Conservation (phyloP, 257 asterid species). For the Rehmannia glutinosa region DNA sequence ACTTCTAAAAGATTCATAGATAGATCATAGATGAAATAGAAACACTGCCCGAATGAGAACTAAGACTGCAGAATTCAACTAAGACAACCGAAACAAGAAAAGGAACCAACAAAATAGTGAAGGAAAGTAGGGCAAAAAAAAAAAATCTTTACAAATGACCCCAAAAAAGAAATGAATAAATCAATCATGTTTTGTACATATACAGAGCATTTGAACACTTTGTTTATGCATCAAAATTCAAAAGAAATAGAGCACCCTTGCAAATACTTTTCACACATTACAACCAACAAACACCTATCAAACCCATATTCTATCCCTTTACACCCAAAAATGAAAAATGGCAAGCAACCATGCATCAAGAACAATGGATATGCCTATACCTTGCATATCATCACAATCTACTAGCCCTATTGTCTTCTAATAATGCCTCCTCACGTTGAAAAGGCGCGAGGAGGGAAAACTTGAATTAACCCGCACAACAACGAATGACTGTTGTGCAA, state of each 20-base stretch:
- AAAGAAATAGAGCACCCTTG: conserved; percentile 4
- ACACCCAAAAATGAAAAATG: conserved; percentile 36
- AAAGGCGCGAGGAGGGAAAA: conserved; percentile 40
- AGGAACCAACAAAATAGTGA: neutral
- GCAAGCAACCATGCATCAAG: conserved; percentile 31
- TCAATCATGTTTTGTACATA: conserved; percentile 5
- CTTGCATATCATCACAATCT: conserved; percentile 36
- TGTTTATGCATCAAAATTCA: neutral
- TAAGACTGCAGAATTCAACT: neutral
- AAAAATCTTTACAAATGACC: neutral
- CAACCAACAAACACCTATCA: conserved; percentile 17
- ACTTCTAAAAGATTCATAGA: too few relatives aligned
- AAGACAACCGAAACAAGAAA: neutral
- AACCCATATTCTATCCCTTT: conserved; percentile 19
- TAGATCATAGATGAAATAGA: too few relatives aligned
- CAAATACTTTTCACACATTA: conserved; percentile 21
- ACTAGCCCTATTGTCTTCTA: conserved; percentile 23
- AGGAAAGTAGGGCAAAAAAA: too few relatives aligned
- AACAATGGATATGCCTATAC: conserved; percentile 27
- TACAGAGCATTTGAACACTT: neutral
- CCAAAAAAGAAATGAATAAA: conserved; percentile 1
- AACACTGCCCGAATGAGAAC: too few relatives aligned
- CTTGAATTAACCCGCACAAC: conserved; percentile 45
- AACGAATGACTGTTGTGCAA: conserved; percentile 30
- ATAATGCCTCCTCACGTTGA: conserved; percentile 37